Evolutionary conservation across 352 stramenopile species (phyloP), one percentile per base, ranked within the genome.

Genomic region (Phytophthora meadii): DNA sequence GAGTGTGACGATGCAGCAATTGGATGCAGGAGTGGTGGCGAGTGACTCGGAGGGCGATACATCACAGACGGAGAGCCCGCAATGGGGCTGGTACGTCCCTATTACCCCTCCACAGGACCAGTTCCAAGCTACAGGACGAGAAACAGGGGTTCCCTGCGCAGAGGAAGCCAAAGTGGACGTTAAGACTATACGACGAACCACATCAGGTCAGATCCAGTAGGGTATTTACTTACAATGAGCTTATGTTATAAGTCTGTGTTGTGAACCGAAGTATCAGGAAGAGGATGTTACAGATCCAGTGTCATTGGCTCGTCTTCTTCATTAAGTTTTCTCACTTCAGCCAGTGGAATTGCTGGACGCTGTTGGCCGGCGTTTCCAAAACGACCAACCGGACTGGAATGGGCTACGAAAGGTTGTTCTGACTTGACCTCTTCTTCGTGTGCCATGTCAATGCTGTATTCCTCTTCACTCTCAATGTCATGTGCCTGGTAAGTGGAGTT

Each of bases 61-160:
- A 8, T 45, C 72, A 39, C 76, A 90, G 51, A 82, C 77, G 8
- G 84, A 91, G 65, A 93, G 84, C 39, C 88, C 86, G 28, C 88
- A 95, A 62, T 95, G 88, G 86, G 88, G 88, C 2, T 95, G 85
- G 86, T 95, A 95, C 44, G 88, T 95, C 8, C 73, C 88, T 7
- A 95, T 94, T 59, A 94, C 88, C 46, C 88, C 88, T 8, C 88
- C 88, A 15, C 81, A 90, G 46, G 87, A 95, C 59, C 72, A 85
- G 24, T 60, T 83, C 28, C 64, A 79, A 15, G 9, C 61, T 6
- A 39, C 54, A 50, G 54, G 41, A 54, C 25, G 45, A 3, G 60
- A 63, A 5, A 50, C 44, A 9, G 54, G 36, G 22, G 32, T 45
- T 11, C 14, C 51, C 4, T 50, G 47, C 45, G 30, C 22, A 2